Conservation (phyloP, 2,329 filamentous ascomycete species). For the Colletotrichum sojae region DNA sequence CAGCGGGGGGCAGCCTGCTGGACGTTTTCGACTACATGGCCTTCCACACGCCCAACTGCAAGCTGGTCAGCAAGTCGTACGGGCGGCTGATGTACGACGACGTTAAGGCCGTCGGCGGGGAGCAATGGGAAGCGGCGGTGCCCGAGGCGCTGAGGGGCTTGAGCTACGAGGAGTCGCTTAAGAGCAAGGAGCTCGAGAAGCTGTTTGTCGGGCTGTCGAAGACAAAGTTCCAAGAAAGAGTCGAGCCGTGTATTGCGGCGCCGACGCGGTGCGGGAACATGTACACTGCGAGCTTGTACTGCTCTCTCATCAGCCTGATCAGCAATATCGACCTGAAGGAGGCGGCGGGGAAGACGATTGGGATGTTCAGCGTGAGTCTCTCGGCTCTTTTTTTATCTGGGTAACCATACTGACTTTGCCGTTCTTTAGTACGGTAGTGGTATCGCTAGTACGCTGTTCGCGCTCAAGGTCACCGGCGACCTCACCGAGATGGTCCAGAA, state of each 20-base stretch:
- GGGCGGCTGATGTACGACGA: slow-evolving; percentile 22
- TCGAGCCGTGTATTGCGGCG: slow-evolving; percentile 17
- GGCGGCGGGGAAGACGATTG: slow-evolving; percentile 18
- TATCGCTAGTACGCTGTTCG: slow-evolving; percentile 27
- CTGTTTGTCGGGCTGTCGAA: slow-evolving; percentile 2
- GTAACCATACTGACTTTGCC: too few species aligned
- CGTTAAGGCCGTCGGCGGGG: not conserved
- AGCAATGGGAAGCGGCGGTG: not conserved
- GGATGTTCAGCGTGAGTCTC: slow-evolving; percentile 32
- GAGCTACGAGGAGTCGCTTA: slow-evolving; percentile 11
- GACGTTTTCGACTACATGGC: slow-evolving; percentile 88
- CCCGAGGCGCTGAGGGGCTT: slow-evolving; percentile 7
- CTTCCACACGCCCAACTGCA: slow-evolving; percentile 25
- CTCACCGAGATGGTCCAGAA: slow-evolving; percentile 22
- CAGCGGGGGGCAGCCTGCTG: slow-evolving; percentile 58
- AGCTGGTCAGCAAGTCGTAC: slow-evolving; percentile 25
- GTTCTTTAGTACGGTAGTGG: slow-evolving; percentile 13
- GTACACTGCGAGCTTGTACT: slow-evolving; percentile 71
- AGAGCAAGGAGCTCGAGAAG: slow-evolving; percentile 25
- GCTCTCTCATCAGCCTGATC: slow-evolving; percentile 67
- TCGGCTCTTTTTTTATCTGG: not conserved
- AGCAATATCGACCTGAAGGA: slow-evolving; percentile 58
- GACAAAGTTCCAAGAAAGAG: slow-evolving; percentile 5
- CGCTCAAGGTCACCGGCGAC: slow-evolving; percentile 27
- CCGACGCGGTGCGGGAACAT: slow-evolving; percentile 59